These are phyloP conservation scores for Mycosphaerella sp. DNA, from an alignment of 2,329 filamentous ascomycete species.

Conservation along the genomic window DNA sequence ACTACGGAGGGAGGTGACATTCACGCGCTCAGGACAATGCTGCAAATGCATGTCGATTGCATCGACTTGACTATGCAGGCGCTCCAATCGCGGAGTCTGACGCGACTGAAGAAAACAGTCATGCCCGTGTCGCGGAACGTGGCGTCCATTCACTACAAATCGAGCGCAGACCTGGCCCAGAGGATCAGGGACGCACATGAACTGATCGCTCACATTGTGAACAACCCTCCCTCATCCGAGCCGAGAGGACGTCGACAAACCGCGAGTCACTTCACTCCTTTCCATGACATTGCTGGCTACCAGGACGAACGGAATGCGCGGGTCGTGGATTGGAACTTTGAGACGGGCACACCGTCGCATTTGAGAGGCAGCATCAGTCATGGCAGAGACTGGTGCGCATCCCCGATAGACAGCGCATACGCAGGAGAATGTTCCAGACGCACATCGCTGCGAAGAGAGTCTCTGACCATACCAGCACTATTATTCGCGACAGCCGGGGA, in stretches of 20 bases:
- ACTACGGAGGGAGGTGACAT: constrained; percentile 41
- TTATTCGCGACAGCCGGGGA: background rate
- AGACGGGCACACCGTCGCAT: constrained; percentile 21
- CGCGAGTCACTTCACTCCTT: constrained; percentile 14
- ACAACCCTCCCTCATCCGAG: constrained; percentile 19
- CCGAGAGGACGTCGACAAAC: constrained; percentile 15
- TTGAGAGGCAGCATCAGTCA: constrained; percentile 16
- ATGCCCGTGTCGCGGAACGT: constrained; percentile 32
- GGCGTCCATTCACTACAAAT: constrained; percentile 27
- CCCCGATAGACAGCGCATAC: constrained; percentile 20
- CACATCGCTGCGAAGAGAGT: constrained; percentile 21
- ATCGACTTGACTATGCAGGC: constrained; percentile 38
- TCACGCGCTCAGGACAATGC: constrained; percentile 35
- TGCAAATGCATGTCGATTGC: constrained; percentile 40
- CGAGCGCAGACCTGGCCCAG: constrained; percentile 24
- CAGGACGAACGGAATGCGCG: constrained; percentile 2
- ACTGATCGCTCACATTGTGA: constrained; percentile 26
- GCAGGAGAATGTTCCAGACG: constrained; percentile 9
- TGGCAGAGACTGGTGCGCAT: constrained; percentile 3
- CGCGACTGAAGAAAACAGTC: constrained; percentile 30
- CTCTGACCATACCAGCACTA: constrained; percentile 24
- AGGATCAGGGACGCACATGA: constrained; percentile 30
- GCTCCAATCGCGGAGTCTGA: constrained; percentile 38
- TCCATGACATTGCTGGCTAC: background rate
- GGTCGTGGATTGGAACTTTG: constrained; percentile 22